Evolutionary conservation across 805 yeast genomes (phyloP).

Genomic region (Candida glaebosa): DNA sequence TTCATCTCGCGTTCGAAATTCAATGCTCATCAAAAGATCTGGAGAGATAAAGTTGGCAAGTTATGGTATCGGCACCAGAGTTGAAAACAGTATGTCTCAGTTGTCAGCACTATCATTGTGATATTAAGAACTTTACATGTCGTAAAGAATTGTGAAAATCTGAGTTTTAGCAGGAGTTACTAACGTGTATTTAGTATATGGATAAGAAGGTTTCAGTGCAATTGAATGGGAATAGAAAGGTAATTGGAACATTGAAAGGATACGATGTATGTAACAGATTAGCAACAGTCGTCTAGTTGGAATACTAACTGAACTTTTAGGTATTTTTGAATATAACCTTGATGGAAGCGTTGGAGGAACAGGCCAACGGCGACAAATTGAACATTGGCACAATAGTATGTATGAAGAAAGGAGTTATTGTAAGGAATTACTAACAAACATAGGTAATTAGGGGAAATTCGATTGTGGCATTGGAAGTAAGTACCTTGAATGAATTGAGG

Average conservation of each 20-base stretch:
- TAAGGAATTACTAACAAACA: conserved; percentile 15
- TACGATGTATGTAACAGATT: conserved; percentile 54
- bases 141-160: too few species aligned
- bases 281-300: neutral
- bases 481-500: conserved; percentile 20
- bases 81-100: conserved; percentile 51
- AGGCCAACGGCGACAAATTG: conserved; percentile 44
- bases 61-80: conserved; percentile 63
- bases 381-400: conserved; percentile 62
- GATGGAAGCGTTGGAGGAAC: conserved; percentile 67
- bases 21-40: conserved; percentile 6
- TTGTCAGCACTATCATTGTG: too few species aligned
- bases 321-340: conserved; percentile 68
- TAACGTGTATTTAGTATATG: conserved; percentile 54
- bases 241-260: conserved; percentile 81
- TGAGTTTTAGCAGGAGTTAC: conserved; percentile 11
- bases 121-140: too few species aligned
- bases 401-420: conserved; percentile 7
- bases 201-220: conserved; percentile 72
- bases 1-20: conserved; percentile 2
- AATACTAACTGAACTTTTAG: conserved; percentile 25
- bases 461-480: conserved; percentile 66
- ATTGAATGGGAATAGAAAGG: conserved; percentile 72
- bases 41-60: neutral
- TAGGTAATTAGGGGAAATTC: conserved; percentile 72